These are phyloP conservation scores for Exsudoporus frostii DNA, from an alignment of 768 basidiomycete species.

Conservation along the genomic window DNA sequence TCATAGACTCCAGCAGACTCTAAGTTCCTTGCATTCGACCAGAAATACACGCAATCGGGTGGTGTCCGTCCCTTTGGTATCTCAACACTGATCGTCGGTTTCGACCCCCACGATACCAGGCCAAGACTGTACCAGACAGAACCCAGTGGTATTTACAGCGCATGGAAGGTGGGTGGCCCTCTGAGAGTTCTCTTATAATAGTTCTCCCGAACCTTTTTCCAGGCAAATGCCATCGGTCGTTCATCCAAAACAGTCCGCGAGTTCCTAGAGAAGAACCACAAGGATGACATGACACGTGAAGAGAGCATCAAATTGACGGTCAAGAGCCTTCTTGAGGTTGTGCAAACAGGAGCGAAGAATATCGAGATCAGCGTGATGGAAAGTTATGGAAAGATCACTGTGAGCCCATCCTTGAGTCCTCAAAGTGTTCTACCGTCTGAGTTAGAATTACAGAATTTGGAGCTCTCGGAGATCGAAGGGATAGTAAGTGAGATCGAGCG, in stretches of 20 bases:
- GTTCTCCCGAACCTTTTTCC: background rate
- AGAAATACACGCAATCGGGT: conserved; percentile 98
- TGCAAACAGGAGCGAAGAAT: conserved; percentile 99
- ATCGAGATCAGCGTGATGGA: conserved; percentile 99
- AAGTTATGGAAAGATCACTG: conserved; percentile 88
- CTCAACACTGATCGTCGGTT: conserved; percentile 94
- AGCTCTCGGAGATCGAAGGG: conserved; percentile 80
- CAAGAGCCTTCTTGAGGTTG: conserved; percentile 94
- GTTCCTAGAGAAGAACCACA: conserved; percentile 97
- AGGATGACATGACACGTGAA: conserved; percentile 82
- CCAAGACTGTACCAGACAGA: conserved; percentile 96
- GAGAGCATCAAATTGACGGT: conserved; percentile 94
- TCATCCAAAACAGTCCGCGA: conserved; percentile 98
- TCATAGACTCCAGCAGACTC: background rate
- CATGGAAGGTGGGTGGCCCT: conserved; percentile 78
- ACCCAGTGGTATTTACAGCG: conserved; percentile 95
- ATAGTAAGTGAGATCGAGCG: conserved; percentile 93
- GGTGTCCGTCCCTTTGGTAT: conserved; percentile 98
- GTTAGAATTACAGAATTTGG: conserved; percentile 61
- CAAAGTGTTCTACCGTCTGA: background rate
- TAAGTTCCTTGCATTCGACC: background rate
- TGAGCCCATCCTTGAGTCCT: conserved; percentile 33
- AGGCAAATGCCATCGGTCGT: conserved; percentile 98
- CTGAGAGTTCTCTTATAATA: background rate
- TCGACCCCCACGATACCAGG: conserved; percentile 86